Percentiles rank a stretch among this genome's conserved stretches.
Conservation (phyloP, 768 basidiomycete species). For the Boletus rubroflammeus region DNA sequence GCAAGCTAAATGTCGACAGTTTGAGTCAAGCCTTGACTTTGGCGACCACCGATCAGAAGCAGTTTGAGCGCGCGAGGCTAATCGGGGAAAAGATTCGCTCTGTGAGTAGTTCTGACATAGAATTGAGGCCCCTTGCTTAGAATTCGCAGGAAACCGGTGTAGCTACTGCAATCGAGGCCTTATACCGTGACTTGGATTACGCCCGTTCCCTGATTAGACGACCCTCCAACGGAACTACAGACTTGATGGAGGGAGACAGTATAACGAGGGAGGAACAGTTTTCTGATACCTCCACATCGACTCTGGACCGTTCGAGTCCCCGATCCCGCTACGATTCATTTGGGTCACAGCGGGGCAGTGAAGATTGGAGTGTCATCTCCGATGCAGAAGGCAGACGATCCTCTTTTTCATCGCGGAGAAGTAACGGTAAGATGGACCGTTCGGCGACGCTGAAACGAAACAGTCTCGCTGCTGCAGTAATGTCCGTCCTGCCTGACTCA, state of each 20-base stretch:
- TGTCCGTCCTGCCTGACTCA: slow-evolving; percentile 59
- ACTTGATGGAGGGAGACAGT: slow-evolving; percentile 11
- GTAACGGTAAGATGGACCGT: slow-evolving; percentile 35
- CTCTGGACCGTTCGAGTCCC: slow-evolving; percentile 31
- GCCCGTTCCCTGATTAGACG: slow-evolving; percentile 83
- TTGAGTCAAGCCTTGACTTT: slow-evolving; percentile 73
- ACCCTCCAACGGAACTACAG: slow-evolving; percentile 24
- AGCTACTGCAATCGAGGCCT: slow-evolving; percentile 85
- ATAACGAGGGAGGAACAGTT: slow-evolving; percentile 33
- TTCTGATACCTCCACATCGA: slow-evolving; percentile 27
- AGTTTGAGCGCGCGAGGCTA: slow-evolving; percentile 79
- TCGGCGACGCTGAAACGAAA: slow-evolving; percentile 51
- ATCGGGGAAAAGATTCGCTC: slow-evolving; percentile 85
- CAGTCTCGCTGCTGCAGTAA: slow-evolving; percentile 58
- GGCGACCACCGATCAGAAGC: slow-evolving; percentile 86
- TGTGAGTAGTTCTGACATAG: slow-evolving; percentile 39
- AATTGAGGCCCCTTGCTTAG: neutral
- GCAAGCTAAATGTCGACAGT: slow-evolving; percentile 65
- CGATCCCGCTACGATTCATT: slow-evolving; percentile 54
- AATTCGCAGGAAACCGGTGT: slow-evolving; percentile 88
- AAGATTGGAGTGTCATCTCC: slow-evolving; percentile 87
- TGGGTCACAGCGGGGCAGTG: slow-evolving; percentile 59
- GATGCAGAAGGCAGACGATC: slow-evolving; percentile 63
- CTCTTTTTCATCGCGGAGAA: slow-evolving; percentile 51
- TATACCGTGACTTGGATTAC: slow-evolving; percentile 96